Percentiles rank a stretch among this genome's conserved stretches.
Evolutionary conservation across 1,139 yeast species (phyloP).

Genomic region (Pichia inconspicua): DNA sequence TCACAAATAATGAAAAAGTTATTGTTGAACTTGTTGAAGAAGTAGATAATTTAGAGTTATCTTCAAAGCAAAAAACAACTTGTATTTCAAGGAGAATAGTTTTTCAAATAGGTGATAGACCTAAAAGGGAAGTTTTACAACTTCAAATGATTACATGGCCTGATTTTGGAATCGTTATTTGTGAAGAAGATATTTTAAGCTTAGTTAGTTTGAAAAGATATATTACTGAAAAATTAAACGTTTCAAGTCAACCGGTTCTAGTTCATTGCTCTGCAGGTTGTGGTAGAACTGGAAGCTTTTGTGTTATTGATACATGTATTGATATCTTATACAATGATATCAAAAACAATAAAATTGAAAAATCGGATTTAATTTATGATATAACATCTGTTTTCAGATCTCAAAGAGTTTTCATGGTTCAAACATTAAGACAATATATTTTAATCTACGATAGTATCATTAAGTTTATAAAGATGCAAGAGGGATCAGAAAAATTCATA

Average conservation of each 20-base stretch:
- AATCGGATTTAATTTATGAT: conserved; percentile 33
- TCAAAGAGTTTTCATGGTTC: conserved; percentile 53
- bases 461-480: conserved; percentile 17
- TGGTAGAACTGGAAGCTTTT: conserved; percentile 52
- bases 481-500: background rate
- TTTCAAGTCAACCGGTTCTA: conserved; percentile 29
- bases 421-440: conserved; percentile 46
- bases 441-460: conserved; percentile 39
- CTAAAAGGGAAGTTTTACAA: conserved; percentile 35
- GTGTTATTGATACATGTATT: conserved; percentile 43
- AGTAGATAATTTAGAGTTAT: conserved; percentile 14
- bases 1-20: conserved; percentile 32
- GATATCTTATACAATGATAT: conserved; percentile 27
- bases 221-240: conserved; percentile 23
- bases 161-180: conserved; percentile 40
- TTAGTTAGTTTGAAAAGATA: conserved; percentile 35
- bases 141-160: conserved; percentile 47
- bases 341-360: conserved; percentile 3
- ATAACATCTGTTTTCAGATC: conserved; percentile 42
- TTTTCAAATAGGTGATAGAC: conserved; percentile 26
- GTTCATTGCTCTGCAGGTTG: conserved; percentile 58
- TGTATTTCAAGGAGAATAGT: conserved; percentile 29
- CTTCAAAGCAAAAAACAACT: background rate
- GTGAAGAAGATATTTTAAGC: conserved; percentile 36
- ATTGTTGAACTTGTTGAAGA: conserved; percentile 28